Percentiles rank a stretch among this genome's conserved stretches.
These are phyloP conservation scores for Moniliophthora roreri DNA, from an alignment of 1,284 basidiomycete species.

Conservation along the genomic window DNA sequence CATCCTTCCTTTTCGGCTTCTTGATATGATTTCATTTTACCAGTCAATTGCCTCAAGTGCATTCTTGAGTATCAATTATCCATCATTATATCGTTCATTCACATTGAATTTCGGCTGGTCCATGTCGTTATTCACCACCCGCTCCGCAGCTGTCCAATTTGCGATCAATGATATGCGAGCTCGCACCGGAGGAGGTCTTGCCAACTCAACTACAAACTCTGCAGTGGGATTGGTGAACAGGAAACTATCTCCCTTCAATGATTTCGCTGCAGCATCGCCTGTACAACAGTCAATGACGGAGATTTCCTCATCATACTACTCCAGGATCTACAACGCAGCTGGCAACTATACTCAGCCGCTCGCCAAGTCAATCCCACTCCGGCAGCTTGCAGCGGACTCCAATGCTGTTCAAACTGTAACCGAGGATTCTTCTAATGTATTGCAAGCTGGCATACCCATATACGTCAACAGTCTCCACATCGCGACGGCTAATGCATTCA, in stretches of 20 bases:
- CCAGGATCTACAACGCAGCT: not conserved
- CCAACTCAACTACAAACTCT: conserved; percentile 51
- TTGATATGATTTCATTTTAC: conserved; percentile 82
- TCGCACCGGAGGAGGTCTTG: conserved; percentile 76
- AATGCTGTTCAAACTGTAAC: conserved; percentile 70
- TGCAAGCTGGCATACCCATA: conserved; percentile 79
- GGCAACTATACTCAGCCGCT: conserved; percentile 7
- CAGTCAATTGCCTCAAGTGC: conserved; percentile 80
- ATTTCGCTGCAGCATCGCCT: conserved; percentile 13
- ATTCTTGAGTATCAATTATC: conserved; percentile 86
- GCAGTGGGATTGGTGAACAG: conserved; percentile 79
- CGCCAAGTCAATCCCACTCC: conserved; percentile 9
- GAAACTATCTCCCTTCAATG: conserved; percentile 77
- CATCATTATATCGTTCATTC: conserved; percentile 78
- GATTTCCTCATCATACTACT: conserved; percentile 5
- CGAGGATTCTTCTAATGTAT: conserved; percentile 55
- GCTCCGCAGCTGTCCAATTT: conserved; percentile 61
- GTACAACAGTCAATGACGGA: not conserved
- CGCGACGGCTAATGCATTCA: conserved; percentile 80
- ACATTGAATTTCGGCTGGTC: conserved; percentile 90
- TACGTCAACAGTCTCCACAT: conserved; percentile 77
- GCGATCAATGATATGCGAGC: conserved; percentile 83
- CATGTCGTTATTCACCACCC: conserved; percentile 73
- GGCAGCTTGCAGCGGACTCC: conserved; percentile 20
- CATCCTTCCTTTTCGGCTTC: conserved; percentile 60